These are phyloP conservation scores for Nothophoma quercina DNA, from an alignment of 2,329 filamentous ascomycete genomes.

Conservation along the genomic window DNA sequence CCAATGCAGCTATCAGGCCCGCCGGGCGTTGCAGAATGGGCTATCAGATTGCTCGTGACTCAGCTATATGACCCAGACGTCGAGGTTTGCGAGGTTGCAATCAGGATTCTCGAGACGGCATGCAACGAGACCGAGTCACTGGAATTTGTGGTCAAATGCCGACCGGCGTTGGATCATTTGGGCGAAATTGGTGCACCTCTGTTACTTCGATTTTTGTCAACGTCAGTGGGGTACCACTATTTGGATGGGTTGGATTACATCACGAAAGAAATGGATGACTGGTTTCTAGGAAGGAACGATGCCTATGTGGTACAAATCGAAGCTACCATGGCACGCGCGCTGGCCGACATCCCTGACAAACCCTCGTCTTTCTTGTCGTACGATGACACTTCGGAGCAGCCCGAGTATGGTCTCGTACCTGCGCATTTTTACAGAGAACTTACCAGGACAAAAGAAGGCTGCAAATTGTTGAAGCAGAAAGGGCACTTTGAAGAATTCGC, in stretches of 20 bases:
- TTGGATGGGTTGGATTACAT: constrained; percentile 97
- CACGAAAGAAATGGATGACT: constrained; percentile 99
- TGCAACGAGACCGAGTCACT: constrained; percentile 91
- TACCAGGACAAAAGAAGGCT: constrained; percentile 90
- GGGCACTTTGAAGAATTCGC: constrained; percentile 97
- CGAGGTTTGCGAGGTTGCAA: constrained; percentile 92
- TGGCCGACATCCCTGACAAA: constrained; percentile 68
- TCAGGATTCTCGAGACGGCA: constrained; percentile 96
- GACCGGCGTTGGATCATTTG: constrained; percentile 91
- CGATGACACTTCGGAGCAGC: constrained; percentile 56
- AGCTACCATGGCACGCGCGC: constrained; percentile 88
- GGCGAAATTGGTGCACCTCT: constrained; percentile 96
- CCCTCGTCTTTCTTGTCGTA: constrained; percentile 55
- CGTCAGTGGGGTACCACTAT: constrained; percentile 97
- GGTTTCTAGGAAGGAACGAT: constrained; percentile 97
- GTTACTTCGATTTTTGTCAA: constrained; percentile 89
- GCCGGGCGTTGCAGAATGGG: constrained; percentile 85
- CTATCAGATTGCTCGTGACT: constrained; percentile 94
- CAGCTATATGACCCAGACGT: constrained; percentile 98
- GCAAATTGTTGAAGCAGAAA: constrained; percentile 86
- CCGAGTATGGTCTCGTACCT: constrained; percentile 72
- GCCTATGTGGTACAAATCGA: constrained; percentile 95
- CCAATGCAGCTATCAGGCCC: constrained; percentile 54
- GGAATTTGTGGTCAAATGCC: constrained; percentile 96
- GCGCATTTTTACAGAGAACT: constrained; percentile 97